These are phyloP conservation scores for Venturiaceae sp. DNA, from an alignment of 2,329 filamentous ascomycete genomes.

Conservation along the genomic window DNA sequence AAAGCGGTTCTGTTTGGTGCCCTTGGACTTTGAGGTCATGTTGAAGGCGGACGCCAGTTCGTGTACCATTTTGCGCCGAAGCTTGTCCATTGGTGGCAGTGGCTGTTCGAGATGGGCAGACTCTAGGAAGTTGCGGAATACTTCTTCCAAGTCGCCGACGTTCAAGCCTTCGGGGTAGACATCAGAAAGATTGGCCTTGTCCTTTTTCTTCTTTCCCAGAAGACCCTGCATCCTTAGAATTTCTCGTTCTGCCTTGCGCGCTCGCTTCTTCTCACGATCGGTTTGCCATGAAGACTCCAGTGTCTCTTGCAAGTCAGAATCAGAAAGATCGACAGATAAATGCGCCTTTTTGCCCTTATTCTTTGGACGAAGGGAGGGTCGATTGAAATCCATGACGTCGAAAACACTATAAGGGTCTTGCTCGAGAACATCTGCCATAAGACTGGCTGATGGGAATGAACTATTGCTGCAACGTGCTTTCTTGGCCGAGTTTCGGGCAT, in stretches of 20 bases:
- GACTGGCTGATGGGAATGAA: slow-evolving; percentile 27
- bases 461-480: slow-evolving; percentile 11
- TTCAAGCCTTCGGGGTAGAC: slow-evolving; percentile 62
- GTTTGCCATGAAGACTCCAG: slow-evolving; percentile 54
- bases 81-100: slow-evolving; percentile 76
- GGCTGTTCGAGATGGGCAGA: slow-evolving; percentile 54
- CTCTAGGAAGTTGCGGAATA: slow-evolving; percentile 63
- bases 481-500: slow-evolving; percentile 15
- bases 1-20: slow-evolving; percentile 62
- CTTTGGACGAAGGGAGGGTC: slow-evolving; percentile 53
- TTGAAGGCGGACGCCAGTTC: slow-evolving; percentile 65
- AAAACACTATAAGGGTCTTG: slow-evolving; percentile 57
- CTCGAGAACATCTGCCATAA: slow-evolving; percentile 50
- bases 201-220: slow-evolving; percentile 46
- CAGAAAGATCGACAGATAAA: slow-evolving; percentile 42
- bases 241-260: slow-evolving; percentile 61
- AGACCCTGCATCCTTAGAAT: slow-evolving; percentile 56
- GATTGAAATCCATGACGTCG: slow-evolving; percentile 76
- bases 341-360: slow-evolving; percentile 28
- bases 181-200: slow-evolving; percentile 39
- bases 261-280: slow-evolving; percentile 62
- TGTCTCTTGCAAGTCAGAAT: slow-evolving; percentile 55
- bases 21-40: slow-evolving; percentile 76
- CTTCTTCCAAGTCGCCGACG: slow-evolving; percentile 59
- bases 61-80: slow-evolving; percentile 69